Percentiles rank a stretch among this genome's conserved stretches.
Evolutionary conservation across 2,329 filamentous ascomycete species (phyloP).

Genomic region (Coniella vitis): DNA sequence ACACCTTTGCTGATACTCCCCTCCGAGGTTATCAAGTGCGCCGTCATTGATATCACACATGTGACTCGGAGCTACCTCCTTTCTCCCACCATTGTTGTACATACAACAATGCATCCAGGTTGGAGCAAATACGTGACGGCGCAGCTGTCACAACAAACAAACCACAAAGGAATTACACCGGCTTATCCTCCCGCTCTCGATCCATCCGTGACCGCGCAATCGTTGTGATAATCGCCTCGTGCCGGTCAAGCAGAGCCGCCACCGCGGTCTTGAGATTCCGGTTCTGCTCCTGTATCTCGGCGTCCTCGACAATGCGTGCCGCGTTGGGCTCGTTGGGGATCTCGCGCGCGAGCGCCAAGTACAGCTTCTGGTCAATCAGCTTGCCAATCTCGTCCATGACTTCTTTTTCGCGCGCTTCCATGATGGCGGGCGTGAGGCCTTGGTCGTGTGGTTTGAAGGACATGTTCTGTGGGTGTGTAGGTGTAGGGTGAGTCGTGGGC

Average conservation of each 20-base stretch:
- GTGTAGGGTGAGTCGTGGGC: no score
- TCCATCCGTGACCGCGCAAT: constrained; percentile 16
- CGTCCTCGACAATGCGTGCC: constrained; percentile 11
- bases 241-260: constrained; percentile 13
- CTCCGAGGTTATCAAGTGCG: no score
- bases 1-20: no score
- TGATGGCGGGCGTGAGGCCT: constrained; percentile 9
- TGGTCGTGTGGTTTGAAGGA: constrained; percentile 12
- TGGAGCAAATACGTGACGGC: no score
- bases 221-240: constrained; percentile 14
- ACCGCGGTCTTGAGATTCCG: constrained; percentile 13
- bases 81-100: neutral
- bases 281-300: constrained; percentile 15
- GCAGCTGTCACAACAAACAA: neutral
- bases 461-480: neutral
- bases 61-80: no score
- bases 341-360: constrained; percentile 11
- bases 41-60: no score
- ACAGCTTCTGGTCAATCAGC: constrained; percentile 17
- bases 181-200: constrained; percentile 7
- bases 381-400: constrained; percentile 15
- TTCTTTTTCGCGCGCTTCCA: constrained; percentile 14
- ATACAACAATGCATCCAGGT: no score
- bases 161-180: constrained; percentile 2
- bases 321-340: constrained; percentile 12